Conservation (phyloP, 352 stramenopile genomes). For the Pythium graminicola region DNA sequence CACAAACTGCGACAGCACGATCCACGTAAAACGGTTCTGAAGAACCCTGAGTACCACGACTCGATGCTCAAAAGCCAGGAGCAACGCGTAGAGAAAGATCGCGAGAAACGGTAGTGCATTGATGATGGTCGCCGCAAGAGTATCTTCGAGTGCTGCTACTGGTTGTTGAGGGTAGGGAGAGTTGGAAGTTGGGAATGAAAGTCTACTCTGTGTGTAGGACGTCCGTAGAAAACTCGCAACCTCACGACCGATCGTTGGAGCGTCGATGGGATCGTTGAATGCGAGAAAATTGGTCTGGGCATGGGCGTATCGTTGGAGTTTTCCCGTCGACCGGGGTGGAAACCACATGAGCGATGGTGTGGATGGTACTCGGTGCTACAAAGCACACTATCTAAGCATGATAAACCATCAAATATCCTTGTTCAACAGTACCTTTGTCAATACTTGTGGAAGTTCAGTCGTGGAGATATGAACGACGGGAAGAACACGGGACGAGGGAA, state of each 20-base stretch:
- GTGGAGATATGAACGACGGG: conserved; percentile 8
- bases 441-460: conserved; percentile 1
- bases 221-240: conserved; percentile 6
- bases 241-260: not conserved
- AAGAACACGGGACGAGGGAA: not conserved
- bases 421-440: conserved; percentile 1
- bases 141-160: conserved; percentile 6
- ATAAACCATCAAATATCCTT: too few species aligned
- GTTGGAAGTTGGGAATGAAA: conserved; percentile 1
- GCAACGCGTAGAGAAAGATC: conserved; percentile 30
- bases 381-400: not conserved
- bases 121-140: conserved; percentile 10
- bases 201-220: not conserved
- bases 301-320: conserved; percentile 55
- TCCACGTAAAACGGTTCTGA: conserved; percentile 43
- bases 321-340: conserved; percentile 28
- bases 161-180: not conserved
- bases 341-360: conserved; percentile 53
- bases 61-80: conserved; percentile 38
- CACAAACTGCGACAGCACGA: conserved; percentile 40
- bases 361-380: conserved; percentile 39
- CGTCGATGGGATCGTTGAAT: conserved; percentile 16
- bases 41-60: conserved; percentile 30
- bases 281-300: conserved; percentile 54
- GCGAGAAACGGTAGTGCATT: conserved; percentile 37